These are phyloP conservation scores for Curvularia spicifera DNA, from an alignment of 2,329 filamentous ascomycete species.

Conservation along the genomic window DNA sequence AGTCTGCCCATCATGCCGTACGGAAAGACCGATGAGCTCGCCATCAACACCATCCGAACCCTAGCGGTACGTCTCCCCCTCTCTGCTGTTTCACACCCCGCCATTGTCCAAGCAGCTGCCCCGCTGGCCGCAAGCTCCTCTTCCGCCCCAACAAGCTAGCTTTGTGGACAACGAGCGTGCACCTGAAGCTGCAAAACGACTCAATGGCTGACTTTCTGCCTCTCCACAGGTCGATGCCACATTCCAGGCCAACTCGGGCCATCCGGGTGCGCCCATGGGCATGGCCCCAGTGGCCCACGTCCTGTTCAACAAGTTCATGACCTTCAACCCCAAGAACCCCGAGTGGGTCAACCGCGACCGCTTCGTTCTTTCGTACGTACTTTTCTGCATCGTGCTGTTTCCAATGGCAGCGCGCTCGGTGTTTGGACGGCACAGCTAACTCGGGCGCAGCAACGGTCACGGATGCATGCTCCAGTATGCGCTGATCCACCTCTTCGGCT, in stretches of 20 bases:
- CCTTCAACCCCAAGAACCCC: constrained; percentile 99
- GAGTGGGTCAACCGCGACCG: constrained; percentile 96
- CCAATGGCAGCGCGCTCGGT: not conserved
- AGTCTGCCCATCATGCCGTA: constrained; percentile 74
- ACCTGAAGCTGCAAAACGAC: not conserved
- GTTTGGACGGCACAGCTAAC: constrained; percentile 3
- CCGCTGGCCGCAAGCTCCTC: constrained; percentile 25
- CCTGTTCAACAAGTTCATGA: constrained; percentile 99
- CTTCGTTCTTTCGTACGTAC: constrained; percentile 96
- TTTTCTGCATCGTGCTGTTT: constrained; percentile 1
- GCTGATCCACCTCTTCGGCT: constrained; percentile 95
- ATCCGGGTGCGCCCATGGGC: constrained; percentile 97
- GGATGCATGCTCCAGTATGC: constrained; percentile 99
- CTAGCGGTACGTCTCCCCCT: constrained; percentile 76
- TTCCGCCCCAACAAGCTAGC: constrained; percentile 26
- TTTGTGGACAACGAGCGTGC: constrained; percentile 6
- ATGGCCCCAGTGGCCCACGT: constrained; percentile 96
- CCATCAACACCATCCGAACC: constrained; percentile 97
- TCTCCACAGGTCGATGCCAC: constrained; percentile 89
- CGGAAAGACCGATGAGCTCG: constrained; percentile 83
- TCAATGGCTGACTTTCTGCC: constrained; percentile 43
- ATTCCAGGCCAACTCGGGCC: constrained; percentile 92
- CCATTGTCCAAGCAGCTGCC: constrained; percentile 28
- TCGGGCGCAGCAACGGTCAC: constrained; percentile 82
- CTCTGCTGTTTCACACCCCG: constrained; percentile 19